Evolutionary conservation across 208 protist genomes (phyloP).

Genomic region (Acanthamoeba castellanii): DNA sequence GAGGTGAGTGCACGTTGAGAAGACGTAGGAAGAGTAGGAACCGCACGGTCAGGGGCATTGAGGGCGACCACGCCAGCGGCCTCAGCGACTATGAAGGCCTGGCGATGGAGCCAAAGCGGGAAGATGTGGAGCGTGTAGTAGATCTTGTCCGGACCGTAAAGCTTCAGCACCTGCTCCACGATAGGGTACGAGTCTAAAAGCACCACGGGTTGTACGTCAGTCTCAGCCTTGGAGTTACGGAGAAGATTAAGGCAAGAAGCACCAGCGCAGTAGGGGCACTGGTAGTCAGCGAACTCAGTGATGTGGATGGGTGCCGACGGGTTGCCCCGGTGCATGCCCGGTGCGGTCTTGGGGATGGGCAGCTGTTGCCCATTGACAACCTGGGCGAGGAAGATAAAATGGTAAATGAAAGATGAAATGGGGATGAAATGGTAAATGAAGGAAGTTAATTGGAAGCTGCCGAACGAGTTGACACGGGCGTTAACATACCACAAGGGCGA

Average conservation of each 20-base stretch:
- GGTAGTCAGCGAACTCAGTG: slow-evolving; percentile 53
- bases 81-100: slow-evolving; percentile 54
- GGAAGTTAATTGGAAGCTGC: too few species aligned
- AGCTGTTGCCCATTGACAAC: slow-evolving; percentile 3
- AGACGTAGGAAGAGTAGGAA: not conserved
- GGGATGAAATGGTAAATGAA: too few species aligned
- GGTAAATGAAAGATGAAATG: too few species aligned
- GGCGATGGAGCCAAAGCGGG: slow-evolving; percentile 53
- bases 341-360: slow-evolving; percentile 29
- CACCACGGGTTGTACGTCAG: not conserved
- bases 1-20: not conserved
- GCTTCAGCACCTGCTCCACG: slow-evolving; percentile 53
- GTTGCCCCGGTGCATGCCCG: slow-evolving; percentile 57
- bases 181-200: slow-evolving; percentile 11
- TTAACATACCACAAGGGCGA: too few species aligned
- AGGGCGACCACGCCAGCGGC: slow-evolving; percentile 49
- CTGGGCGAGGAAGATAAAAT: not conserved
- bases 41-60: slow-evolving; percentile 41
- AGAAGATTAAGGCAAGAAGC: not conserved
- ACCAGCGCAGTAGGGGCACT: slow-evolving; percentile 56
- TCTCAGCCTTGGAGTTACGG: not conserved
- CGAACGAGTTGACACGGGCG: too few species aligned
- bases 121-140: slow-evolving; percentile 64
- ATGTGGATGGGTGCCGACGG: slow-evolving; percentile 51
- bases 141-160: slow-evolving; percentile 56